Percentiles rank a stretch among this genome's conserved stretches.
These are phyloP conservation scores for Quercus agrifolia DNA, from an alignment of 306 rosid species.

Conservation along the genomic window DNA sequence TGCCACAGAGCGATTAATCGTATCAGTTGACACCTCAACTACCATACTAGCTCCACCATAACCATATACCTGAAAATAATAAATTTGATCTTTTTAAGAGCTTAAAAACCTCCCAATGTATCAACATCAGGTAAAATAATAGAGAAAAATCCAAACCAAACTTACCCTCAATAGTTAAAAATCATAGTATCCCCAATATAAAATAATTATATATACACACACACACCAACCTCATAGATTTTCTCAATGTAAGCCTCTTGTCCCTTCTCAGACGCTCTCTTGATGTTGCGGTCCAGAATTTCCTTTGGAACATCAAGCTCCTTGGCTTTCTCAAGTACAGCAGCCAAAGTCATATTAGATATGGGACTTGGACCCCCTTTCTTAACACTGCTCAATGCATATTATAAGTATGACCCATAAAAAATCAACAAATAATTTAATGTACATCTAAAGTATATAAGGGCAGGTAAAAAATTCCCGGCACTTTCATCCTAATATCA, in stretches of 20 bases:
- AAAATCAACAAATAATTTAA: neutral
- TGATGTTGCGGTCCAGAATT: conserved; percentile 81
- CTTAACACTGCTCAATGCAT: conserved; percentile 43
- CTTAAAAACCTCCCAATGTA: neutral
- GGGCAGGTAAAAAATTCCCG: neutral
- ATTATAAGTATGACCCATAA: neutral
- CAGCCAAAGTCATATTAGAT: conserved; percentile 65
- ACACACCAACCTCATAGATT: conserved; percentile 63
- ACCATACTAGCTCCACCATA: conserved; percentile 93
- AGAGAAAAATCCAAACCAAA: conserved; percentile 8
- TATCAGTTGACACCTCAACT: conserved; percentile 89
- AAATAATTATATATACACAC: conserved; percentile 19
- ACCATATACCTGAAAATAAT: conserved; percentile 68
- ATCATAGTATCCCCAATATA: neutral
- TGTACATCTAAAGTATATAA: neutral
- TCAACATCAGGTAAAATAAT: conserved; percentile 2
- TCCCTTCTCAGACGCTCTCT: conserved; percentile 88
- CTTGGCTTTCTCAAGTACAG: conserved; percentile 83
- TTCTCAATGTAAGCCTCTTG: conserved; percentile 91
- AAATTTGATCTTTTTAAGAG: neutral
- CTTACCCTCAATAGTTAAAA: neutral
- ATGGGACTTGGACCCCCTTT: conserved; percentile 78
- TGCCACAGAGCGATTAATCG: conserved; percentile 78
- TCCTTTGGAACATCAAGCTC: conserved; percentile 95
- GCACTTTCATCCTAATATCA: neutral